A percentile compares a stretch with the other conserved stretches of the same genome.
Evolutionary conservation across 2,329 filamentous ascomycete genomes (phyloP).

Genomic region (Colletotrichum magnum): DNA sequence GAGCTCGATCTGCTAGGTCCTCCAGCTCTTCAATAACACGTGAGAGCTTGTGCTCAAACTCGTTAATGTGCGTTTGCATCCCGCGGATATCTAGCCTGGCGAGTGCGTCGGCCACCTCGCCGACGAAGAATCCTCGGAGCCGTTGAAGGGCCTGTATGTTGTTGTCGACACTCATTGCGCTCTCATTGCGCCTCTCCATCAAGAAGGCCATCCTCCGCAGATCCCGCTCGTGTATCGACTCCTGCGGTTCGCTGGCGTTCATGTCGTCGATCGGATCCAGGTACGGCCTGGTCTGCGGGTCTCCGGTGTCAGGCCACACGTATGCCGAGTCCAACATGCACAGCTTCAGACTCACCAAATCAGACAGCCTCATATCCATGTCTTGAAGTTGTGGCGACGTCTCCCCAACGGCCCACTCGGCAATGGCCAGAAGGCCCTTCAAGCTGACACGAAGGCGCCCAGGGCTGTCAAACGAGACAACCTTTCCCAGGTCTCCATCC

Average conservation of each 20-base stretch:
- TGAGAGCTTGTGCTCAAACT: constrained; percentile 5
- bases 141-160: constrained; percentile 26
- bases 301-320: not conserved
- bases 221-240: constrained; percentile 24
- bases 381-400: constrained; percentile 26
- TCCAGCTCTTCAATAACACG: constrained; percentile 18
- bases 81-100: not conserved
- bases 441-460: constrained; percentile 24
- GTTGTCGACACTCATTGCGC: constrained; percentile 20
- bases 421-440: constrained; percentile 11
- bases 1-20: constrained; percentile 24
- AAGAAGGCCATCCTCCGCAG: constrained; percentile 31
- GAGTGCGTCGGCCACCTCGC: too few species aligned
- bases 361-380: constrained; percentile 21
- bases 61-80: constrained; percentile 16
- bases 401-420: constrained; percentile 23
- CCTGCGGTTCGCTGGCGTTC: not conserved
- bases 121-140: constrained; percentile 20
- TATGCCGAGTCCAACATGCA: not conserved
- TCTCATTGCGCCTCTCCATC: constrained; percentile 23
- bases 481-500: not conserved
- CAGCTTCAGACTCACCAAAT: constrained; percentile 17
- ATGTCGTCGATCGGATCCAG: constrained; percentile 21
- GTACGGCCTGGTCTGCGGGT: constrained; percentile 17
- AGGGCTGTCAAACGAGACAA: not conserved